Evolutionary conservation across 345 rosid species (phyloP).

Genomic region (Ailanthus altissimus): DNA sequence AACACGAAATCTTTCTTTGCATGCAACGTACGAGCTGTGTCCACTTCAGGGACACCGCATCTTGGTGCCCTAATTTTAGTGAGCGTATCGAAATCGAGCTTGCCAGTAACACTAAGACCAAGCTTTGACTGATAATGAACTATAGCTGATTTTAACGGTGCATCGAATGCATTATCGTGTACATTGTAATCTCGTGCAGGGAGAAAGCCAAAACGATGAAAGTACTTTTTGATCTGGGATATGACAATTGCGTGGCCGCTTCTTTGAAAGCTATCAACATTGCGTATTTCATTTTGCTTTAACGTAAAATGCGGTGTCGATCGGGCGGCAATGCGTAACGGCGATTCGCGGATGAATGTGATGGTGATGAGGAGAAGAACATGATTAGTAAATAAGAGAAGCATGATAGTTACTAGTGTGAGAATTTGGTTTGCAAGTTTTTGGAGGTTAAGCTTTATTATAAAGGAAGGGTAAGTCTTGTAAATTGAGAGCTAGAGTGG

Average conservation of each 20-base stretch:
- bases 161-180: slow-evolving; percentile 28
- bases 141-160: slow-evolving; percentile 41
- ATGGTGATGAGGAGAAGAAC: slow-evolving; percentile 27
- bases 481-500: neutral
- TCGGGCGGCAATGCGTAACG: slow-evolving; percentile 34
- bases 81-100: slow-evolving; percentile 53
- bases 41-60: slow-evolving; percentile 56
- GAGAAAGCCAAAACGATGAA: slow-evolving; percentile 57
- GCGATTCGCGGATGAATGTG: slow-evolving; percentile 29
- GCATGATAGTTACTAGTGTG: slow-evolving; percentile 17
- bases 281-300: slow-evolving; percentile 19
- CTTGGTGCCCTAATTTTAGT: slow-evolving; percentile 48
- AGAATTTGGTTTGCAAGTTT: neutral
- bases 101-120: slow-evolving; percentile 53
- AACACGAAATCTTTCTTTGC: slow-evolving; percentile 41
- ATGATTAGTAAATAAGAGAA: slow-evolving; percentile 25
- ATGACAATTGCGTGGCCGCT: slow-evolving; percentile 32
- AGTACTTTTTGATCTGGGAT: slow-evolving; percentile 50
- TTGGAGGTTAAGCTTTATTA: slow-evolving; percentile 34
- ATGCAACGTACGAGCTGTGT: slow-evolving; percentile 31
- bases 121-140: slow-evolving; percentile 46
- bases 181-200: slow-evolving; percentile 18
- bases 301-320: slow-evolving; percentile 25
- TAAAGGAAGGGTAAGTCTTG: slow-evolving; percentile 30
- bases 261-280: slow-evolving; percentile 13